Percentiles rank a stretch among this genome's conserved stretches.
phyloP scores from a whole-genome alignment of 2,329 filamentous ascomycete species.

The Arthrobotrys sinensis region DNA sequence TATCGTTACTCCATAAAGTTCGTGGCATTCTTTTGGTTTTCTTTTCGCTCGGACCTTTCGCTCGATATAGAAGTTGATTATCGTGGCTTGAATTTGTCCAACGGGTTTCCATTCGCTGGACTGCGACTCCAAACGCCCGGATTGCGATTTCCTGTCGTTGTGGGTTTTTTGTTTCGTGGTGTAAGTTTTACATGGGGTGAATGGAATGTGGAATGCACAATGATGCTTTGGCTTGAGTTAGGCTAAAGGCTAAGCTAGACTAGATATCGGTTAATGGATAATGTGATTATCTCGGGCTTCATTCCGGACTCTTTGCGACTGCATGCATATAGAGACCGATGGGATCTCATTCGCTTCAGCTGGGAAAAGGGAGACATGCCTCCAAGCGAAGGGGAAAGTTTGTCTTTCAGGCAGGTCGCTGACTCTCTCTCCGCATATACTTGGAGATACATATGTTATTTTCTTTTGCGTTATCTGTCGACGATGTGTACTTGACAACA shows the following conservation, averaged over 20 bases:
- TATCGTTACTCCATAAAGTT: no score
- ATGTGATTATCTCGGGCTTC: constrained; percentile 20
- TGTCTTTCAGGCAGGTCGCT: constrained; percentile 21
- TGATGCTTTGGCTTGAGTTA: constrained; percentile 22
- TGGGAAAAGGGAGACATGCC: constrained; percentile 39
- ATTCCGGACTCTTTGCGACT: constrained; percentile 20
- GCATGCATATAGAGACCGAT: background rate
- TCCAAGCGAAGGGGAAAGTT: constrained; percentile 50
- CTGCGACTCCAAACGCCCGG: constrained; percentile 17
- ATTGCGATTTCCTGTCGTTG: background rate
- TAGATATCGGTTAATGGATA: constrained; percentile 14
- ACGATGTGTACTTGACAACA: background rate
- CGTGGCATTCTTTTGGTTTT: background rate
- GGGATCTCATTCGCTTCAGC: constrained; percentile 24
- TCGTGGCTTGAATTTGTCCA: background rate
- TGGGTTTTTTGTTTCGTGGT: background rate
- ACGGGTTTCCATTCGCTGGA: constrained; percentile 2
- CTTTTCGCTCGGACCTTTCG: constrained; percentile 9
- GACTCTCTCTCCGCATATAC: constrained; percentile 12
- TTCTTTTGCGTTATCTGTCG: constrained; percentile 9
- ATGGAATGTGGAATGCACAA: constrained; percentile 13
- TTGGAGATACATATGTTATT: constrained; percentile 14
- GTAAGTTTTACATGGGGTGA: background rate
- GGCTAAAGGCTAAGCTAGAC: constrained; percentile 6
- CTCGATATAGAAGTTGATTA: constrained; percentile 23